These are phyloP conservation scores for Magnaporthiopsis incrustans DNA, from an alignment of 2,329 filamentous ascomycete species.

Conservation along the genomic window DNA sequence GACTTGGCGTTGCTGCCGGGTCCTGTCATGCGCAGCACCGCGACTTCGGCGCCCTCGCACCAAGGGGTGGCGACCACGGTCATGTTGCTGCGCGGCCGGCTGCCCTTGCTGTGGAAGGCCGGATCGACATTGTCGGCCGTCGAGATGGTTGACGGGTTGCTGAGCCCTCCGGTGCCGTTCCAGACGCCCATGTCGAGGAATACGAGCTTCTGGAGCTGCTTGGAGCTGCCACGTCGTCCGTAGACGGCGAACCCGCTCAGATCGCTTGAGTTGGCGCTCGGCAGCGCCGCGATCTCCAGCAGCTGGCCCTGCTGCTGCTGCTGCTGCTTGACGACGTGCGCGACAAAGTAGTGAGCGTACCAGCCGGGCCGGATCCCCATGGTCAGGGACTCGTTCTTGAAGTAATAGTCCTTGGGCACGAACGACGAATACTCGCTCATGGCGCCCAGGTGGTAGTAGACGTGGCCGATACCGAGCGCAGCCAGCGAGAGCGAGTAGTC, in stretches of 20 bases:
- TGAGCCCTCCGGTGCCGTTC: constrained; percentile 26
- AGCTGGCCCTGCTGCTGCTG: neutral
- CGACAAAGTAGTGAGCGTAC: constrained; percentile 28
- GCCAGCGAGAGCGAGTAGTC: constrained; percentile 25
- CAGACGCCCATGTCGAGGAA: constrained; percentile 28
- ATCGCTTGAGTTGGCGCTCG: constrained; percentile 24
- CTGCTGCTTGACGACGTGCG: constrained; percentile 17
- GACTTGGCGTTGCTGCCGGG: constrained; percentile 29
- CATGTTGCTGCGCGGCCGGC: constrained; percentile 18
- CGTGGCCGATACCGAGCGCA: constrained; percentile 8
- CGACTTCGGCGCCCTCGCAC: constrained; percentile 16
- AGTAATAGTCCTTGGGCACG: constrained; percentile 16
- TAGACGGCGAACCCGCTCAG: constrained; percentile 26
- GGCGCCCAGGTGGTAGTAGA: constrained; percentile 15
- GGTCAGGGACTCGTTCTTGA: constrained; percentile 22
- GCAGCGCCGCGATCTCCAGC: constrained; percentile 21
- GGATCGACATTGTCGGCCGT: constrained; percentile 15
- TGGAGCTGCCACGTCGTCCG: constrained; percentile 3
- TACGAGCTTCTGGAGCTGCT: constrained; percentile 22
- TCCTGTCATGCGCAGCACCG: constrained; percentile 19
- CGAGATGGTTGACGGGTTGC: constrained; percentile 25
- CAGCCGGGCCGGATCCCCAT: constrained; percentile 22
- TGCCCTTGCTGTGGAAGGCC: constrained; percentile 20
- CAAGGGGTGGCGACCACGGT: constrained; percentile 21
- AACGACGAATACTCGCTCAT: constrained; percentile 17